Conservation (phyloP, 2,329 filamentous ascomycete genomes). For the Raffaelea arxii region DNA sequence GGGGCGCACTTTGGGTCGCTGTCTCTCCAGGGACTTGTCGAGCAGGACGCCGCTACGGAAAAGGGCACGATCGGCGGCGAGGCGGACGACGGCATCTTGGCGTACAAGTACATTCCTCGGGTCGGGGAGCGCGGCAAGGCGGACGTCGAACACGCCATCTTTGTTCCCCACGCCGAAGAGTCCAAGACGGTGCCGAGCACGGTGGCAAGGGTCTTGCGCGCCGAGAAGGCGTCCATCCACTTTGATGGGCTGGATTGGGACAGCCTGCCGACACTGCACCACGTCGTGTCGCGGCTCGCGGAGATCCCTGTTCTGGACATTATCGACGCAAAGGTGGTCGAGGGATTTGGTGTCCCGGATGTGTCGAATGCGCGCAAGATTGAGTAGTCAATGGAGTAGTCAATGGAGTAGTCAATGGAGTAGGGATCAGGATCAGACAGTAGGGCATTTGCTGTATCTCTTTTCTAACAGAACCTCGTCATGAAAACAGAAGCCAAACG, state of each 20-base stretch:
- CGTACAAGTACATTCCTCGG: slow-evolving; percentile 47
- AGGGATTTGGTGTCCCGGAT: slow-evolving; percentile 42
- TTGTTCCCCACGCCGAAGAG: slow-evolving; percentile 26
- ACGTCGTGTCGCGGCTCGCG: slow-evolving; percentile 40
- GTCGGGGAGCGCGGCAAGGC: slow-evolving; percentile 39
- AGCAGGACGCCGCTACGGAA: slow-evolving; percentile 7
- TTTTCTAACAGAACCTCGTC: too few relatives aligned
- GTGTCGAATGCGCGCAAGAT: slow-evolving; percentile 16
- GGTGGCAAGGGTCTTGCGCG: slow-evolving; percentile 23
- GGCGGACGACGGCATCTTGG: slow-evolving; percentile 39
- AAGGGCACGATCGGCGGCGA: slow-evolving; percentile 17
- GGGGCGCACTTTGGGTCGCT: slow-evolving; percentile 20
- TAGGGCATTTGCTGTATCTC: too few relatives aligned
- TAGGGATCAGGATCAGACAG: too few relatives aligned
- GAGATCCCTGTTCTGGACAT: slow-evolving; percentile 49
- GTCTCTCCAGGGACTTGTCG: slow-evolving; percentile 10
- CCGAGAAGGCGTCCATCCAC: slow-evolving; percentile 31
- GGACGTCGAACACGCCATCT: slow-evolving; percentile 42
- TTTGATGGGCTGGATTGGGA: slow-evolving; percentile 43
- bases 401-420: too few relatives aligned
- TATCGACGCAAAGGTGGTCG: slow-evolving; percentile 43
- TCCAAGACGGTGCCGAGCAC: slow-evolving; percentile 19
- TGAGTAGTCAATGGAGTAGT: too few relatives aligned
- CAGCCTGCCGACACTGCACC: slow-evolving; percentile 49
- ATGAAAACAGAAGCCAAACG: too few relatives aligned